Percentiles rank a stretch among this genome's conserved stretches.
Conservation (phyloP, 2,329 filamentous ascomycete genomes). For the Curvularia hawaiiensis region DNA sequence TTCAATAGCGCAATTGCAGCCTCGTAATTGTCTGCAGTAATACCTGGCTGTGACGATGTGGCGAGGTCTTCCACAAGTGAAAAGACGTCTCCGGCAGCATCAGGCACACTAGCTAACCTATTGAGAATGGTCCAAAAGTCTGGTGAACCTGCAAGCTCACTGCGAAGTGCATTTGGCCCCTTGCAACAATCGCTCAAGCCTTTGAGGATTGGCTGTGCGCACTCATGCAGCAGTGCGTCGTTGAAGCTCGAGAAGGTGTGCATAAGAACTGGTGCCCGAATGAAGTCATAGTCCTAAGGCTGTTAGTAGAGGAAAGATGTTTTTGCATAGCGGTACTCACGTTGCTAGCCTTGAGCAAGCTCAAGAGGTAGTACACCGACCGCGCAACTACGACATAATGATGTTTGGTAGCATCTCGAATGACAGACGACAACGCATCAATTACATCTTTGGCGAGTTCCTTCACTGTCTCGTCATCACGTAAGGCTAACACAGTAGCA, state of each 20-base stretch:
- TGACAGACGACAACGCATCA: conserved; percentile 77
- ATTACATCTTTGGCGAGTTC: conserved; percentile 79
- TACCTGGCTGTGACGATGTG: conserved; percentile 74
- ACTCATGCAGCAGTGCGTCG: conserved; percentile 75
- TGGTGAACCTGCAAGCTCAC: conserved; percentile 92
- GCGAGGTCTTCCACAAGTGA: conserved; percentile 80
- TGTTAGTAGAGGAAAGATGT: conserved; percentile 6
- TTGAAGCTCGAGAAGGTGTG: conserved; percentile 90
- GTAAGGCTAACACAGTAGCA: conserved; percentile 78
- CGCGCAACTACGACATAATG: conserved; percentile 86
- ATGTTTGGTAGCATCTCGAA: conserved; percentile 77
- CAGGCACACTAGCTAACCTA: conserved; percentile 69
- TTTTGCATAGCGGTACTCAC: conserved; percentile 56
- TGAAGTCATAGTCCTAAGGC: conserved; percentile 79
- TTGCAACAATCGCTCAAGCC: conserved; percentile 82
- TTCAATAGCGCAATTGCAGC: conserved; percentile 83
- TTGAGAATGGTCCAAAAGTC: conserved; percentile 96
- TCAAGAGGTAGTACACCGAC: conserved; percentile 84
- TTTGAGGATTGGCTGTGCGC: conserved; percentile 75
- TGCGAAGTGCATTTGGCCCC: conserved; percentile 76
- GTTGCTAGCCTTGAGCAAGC: conserved; percentile 81
- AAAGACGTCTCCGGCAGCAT: conserved; percentile 80
- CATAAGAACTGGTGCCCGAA: conserved; percentile 87
- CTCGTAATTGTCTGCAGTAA: conserved; percentile 96
- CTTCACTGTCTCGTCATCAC: conserved; percentile 74